Evolutionary conservation across 2,329 filamentous ascomycete genomes (phyloP), one percentile per base, ranked within the genome.

Genomic region (Verticillium albo-atrum): DNA sequence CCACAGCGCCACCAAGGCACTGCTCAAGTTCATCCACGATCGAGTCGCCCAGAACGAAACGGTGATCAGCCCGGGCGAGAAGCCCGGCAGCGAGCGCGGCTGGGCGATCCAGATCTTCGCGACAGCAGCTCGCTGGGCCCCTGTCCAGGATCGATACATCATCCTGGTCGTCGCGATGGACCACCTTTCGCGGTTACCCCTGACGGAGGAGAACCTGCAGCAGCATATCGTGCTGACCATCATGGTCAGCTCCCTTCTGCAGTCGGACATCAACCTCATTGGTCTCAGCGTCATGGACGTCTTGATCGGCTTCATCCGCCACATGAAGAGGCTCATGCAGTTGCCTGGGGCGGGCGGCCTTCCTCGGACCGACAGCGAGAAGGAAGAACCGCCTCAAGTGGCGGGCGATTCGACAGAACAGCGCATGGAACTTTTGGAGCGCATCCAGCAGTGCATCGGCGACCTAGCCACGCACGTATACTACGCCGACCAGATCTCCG

Each of bases 281-380:
- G 95, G 95, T 1, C 80, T 99, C 53, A 97, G 93, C 71, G 90
- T 98, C 57, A 98, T 98, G 88, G 95, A 99, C 71, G 88, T 98
- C 20, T 79, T 98, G 28, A 80, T 96, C 15, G 90, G 92, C 2
- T 80, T 99, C 15, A 85, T 97, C 63, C 89, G 91, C 64, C 92
- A 96, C 70, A 89, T 94, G 70, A 85, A 92, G 65, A 83, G 87
- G 67, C 78, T 96, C 9, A 81, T 97, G 15, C 89, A 91, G 67
- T 81, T 91, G 61, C 78, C 77, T 7, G 42, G 42, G 14, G 76
- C 74, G 37, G 65, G 64, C 25, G 70, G 71, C 52, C 74, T 74
- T 28, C 74, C 74, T 47, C 70, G 72, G 55, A 70, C 67, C 10
- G 70, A 74, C 3, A 67, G 61, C 15, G 68, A 69, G 42, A 63